A percentile compares a stretch with the other conserved stretches of the same genome.
These are phyloP conservation scores for Exobasidium rhododendri DNA, from an alignment of 1,284 basidiomycete species.

Conservation along the genomic window DNA sequence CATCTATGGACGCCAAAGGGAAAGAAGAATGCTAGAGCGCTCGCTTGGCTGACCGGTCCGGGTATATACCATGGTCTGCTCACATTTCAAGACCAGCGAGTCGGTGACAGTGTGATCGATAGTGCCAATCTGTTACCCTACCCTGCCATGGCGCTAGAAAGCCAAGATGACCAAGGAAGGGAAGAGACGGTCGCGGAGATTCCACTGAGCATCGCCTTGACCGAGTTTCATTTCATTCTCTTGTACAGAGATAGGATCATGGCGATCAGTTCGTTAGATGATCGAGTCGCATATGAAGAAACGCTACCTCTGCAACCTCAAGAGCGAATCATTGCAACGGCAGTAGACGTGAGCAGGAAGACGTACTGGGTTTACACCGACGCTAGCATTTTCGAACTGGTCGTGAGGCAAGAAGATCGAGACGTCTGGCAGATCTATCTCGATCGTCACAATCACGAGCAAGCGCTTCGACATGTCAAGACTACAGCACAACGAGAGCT, in stretches of 20 bases:
- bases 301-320: constrained; percentile 35
- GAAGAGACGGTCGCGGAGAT: constrained; percentile 30
- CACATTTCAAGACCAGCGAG: constrained; percentile 33
- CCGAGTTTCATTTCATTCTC: constrained; percentile 87
- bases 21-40: constrained; percentile 59
- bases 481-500: constrained; percentile 78
- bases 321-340: constrained; percentile 42
- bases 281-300: constrained; percentile 80
- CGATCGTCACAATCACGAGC: constrained; percentile 70
- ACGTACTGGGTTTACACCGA: constrained; percentile 96
- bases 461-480: constrained; percentile 77
- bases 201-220: constrained; percentile 70
- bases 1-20: constrained; percentile 50
- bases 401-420: constrained; percentile 80
- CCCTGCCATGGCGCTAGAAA: constrained; percentile 25
- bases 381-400: constrained; percentile 82
- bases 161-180: constrained; percentile 17
- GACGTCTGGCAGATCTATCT: constrained; percentile 93
- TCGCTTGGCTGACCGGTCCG: constrained; percentile 83
- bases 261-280: constrained; percentile 76
- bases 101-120: constrained; percentile 71
- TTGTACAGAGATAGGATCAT: constrained; percentile 77
- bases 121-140: constrained; percentile 60
- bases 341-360: constrained; percentile 72
- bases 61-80: constrained; percentile 47